A percentile compares a stretch with the other conserved stretches of the same genome.
Evolutionary conservation across 305 asterid genomes (phyloP).

Genomic region (Petunia hybrid): DNA sequence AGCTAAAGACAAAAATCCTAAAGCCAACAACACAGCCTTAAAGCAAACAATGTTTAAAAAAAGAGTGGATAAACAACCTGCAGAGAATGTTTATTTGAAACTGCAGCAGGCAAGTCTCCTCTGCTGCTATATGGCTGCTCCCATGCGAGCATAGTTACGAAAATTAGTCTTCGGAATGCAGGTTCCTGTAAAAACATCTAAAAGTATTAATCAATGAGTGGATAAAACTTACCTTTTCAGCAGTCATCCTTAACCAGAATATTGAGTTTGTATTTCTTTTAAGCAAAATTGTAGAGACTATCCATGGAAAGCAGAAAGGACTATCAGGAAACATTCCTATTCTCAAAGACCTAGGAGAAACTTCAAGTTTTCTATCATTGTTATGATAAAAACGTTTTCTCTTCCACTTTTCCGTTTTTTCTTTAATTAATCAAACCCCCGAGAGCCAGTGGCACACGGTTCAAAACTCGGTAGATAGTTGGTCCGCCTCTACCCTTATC

Average conservation of each 20-base stretch:
- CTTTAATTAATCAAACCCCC: too few species aligned
- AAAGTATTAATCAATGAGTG: conserved; percentile 38
- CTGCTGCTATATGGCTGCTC: conserved; percentile 72
- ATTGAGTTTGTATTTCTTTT: background rate
- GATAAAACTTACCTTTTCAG: background rate
- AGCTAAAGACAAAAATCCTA: background rate
- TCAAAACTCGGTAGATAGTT: too few species aligned
- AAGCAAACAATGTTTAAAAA: background rate
- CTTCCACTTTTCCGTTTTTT: too few species aligned
- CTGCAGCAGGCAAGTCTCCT: conserved; percentile 48
- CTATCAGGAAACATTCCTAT: background rate
- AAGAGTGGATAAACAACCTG: conserved; percentile 66
- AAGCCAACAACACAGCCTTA: conserved; percentile 19
- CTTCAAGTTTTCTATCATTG: background rate
- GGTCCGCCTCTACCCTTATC: too few species aligned
- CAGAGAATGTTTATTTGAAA: conserved; percentile 53
- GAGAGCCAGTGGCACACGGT: too few species aligned
- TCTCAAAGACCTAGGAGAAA: background rate
- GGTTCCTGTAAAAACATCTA: conserved; percentile 68
- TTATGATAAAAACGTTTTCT: background rate
- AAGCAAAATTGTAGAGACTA: background rate
- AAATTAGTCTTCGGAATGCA: conserved; percentile 82
- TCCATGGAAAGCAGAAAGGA: background rate
- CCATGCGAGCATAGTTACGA: conserved; percentile 98
- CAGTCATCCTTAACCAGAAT: conserved; percentile 16